Evolutionary conservation across 1,284 basidiomycete species (phyloP), one percentile per base, ranked within the genome.

Genomic region (Athelia psychrophila): DNA sequence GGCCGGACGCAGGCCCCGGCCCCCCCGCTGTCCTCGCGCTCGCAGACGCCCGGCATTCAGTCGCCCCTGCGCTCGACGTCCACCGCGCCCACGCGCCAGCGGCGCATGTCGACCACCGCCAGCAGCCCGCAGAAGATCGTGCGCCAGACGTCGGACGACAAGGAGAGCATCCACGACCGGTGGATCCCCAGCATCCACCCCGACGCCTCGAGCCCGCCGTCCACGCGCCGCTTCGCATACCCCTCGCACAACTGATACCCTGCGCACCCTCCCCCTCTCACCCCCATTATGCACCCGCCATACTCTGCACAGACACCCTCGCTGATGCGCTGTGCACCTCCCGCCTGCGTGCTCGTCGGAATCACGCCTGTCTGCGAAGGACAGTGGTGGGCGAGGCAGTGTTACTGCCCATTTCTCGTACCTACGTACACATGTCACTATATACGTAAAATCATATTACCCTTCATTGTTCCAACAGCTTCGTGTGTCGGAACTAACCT

Each of bases 121-220:
- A 64, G 74, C n/a, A 72, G 74, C 40, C 75, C 79, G 47, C 70
- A 72, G 47, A 75, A 76, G 69, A 74, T 79, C 61, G 58, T 64
- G 42, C 72, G 79, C 48, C 75, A 76, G 27, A 68, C 77, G 51
- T 79, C 79, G 38, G 80, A 81, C 56, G 80, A 83, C 66, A 79
- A 76, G 49, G 67, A 71, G 51, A 60, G 66, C 61, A 68, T 78
- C 35, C 79, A 77, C 49, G 75, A 81, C 58, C 71, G 75, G 35
- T 81, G 80, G 80, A 69, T 80, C 48, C 79, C 78, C 3, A 71
- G 74, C 15, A 62, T 63, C 19, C 49, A 63, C 22, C 42, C 65
- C 50, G 67, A 44, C 25, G 38, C 38, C 6, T 42, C 38, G 16
- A 42, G 38, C 20, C 38, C 38, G 20, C 44, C 30, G 20, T 30